Conservation (phyloP, 2,329 filamentous ascomycete species). For the Bipolaris bicolor region DNA sequence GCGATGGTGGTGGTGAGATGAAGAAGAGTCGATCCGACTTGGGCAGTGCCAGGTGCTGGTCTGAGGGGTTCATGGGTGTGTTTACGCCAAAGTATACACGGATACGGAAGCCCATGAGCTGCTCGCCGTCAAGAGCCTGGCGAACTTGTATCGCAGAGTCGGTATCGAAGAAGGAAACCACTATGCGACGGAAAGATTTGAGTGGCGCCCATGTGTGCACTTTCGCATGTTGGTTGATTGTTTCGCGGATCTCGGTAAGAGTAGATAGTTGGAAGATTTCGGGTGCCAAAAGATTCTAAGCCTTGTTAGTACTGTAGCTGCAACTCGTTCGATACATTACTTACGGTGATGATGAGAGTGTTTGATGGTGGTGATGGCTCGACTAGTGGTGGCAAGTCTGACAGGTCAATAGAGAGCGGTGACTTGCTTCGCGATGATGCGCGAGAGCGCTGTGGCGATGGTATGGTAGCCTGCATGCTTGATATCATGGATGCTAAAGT, state of each 20-base stretch:
- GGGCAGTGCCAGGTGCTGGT: constrained; percentile 54
- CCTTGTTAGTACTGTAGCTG: constrained; percentile 22
- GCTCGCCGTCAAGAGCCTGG: constrained; percentile 74
- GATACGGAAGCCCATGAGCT: constrained; percentile 67
- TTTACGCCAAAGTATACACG: constrained; percentile 49
- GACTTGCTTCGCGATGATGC: constrained; percentile 48
- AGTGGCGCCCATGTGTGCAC: constrained; percentile 81
- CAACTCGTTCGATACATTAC: constrained; percentile 12
- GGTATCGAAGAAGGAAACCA: constrained; percentile 76
- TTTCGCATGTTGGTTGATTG: constrained; percentile 71
- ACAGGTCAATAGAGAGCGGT: constrained; percentile 74
- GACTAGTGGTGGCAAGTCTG: constrained; percentile 70
- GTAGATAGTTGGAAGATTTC: constrained; percentile 78
- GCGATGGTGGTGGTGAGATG: constrained; percentile 67
- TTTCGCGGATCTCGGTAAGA: constrained; percentile 73
- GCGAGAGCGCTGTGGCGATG: constrained; percentile 44
- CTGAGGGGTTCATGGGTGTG: constrained; percentile 47
- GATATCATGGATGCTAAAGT: constrained; percentile 24
- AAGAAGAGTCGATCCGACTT: constrained; percentile 69
- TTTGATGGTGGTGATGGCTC: constrained; percentile 79
- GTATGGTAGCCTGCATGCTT: constrained; percentile 40
- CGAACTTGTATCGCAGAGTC: constrained; percentile 74
- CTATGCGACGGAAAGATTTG: constrained; percentile 81
- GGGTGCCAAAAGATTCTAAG: constrained; percentile 69
- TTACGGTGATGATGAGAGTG: constrained; percentile 77